These are phyloP conservation scores for Aspergillus fructus DNA, from an alignment of 2,329 filamentous ascomycete species.

Conservation along the genomic window DNA sequence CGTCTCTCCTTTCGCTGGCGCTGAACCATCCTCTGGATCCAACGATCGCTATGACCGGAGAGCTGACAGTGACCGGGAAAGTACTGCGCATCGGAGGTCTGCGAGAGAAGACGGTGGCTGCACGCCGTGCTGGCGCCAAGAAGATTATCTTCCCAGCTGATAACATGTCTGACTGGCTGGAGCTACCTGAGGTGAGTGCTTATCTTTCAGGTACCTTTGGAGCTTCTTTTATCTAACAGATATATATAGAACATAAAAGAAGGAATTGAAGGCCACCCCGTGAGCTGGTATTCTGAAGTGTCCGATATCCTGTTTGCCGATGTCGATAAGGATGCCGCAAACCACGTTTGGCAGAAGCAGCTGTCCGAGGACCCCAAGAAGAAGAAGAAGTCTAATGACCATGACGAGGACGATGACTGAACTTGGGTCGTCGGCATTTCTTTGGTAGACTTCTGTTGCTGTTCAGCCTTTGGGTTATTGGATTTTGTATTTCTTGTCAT, in stretches of 20 bases:
- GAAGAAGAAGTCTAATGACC: slow-evolving; percentile 20
- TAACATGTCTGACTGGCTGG: slow-evolving; percentile 95
- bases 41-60: slow-evolving; percentile 95
- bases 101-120: slow-evolving; percentile 95
- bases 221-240: slow-evolving; percentile 16
- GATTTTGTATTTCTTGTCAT: slow-evolving; percentile 24
- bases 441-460: slow-evolving; percentile 20
- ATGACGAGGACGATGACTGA: slow-evolving; percentile 29
- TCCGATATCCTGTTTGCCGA: slow-evolving; percentile 87
- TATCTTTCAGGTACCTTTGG: slow-evolving; percentile 6
- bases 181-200: slow-evolving; percentile 83
- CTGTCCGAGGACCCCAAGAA: slow-evolving; percentile 58
- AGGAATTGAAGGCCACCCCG: slow-evolving; percentile 86
- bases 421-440: slow-evolving; percentile 8
- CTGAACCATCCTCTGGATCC: slow-evolving; percentile 76
- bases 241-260: slow-evolving; percentile 86
- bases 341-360: slow-evolving; percentile 67
- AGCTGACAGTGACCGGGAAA: slow-evolving; percentile 95
- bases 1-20: slow-evolving; percentile 80
- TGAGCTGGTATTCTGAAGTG: slow-evolving; percentile 91
- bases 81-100: slow-evolving; percentile 91
- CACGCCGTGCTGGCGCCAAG: slow-evolving; percentile 84
- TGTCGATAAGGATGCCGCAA: slow-evolving; percentile 71
- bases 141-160: slow-evolving; percentile 94
- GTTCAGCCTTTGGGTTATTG: slow-evolving; percentile 14